phyloP scores from a whole-genome alignment of 116 monocot genomes.

The Posidonia oceanica region DNA sequence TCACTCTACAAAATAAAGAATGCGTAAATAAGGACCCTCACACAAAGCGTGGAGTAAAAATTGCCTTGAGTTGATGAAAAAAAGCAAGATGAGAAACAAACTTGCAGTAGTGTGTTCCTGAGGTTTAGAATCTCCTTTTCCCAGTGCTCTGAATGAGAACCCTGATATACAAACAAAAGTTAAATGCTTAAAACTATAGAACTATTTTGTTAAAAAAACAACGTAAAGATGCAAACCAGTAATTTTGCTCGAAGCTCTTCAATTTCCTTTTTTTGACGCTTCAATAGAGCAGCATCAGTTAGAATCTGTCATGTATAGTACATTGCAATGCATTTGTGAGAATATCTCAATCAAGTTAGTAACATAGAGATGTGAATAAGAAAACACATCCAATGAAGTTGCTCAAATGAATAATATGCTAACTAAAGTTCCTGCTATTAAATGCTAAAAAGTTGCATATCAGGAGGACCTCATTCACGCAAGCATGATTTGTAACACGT shows the following conservation, averaged over 20 bases:
- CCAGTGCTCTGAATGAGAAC: slow-evolving; percentile 84
- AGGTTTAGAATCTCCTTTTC: slow-evolving; percentile 85
- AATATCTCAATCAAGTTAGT: neutral
- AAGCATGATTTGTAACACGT: slow-evolving; percentile 73
- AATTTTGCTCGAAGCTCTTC: slow-evolving; percentile 91
- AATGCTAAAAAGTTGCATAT: neutral
- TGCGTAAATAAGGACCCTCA: neutral
- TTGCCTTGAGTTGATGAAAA: neutral
- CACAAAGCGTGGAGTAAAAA: neutral
- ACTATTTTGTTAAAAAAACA: neutral
- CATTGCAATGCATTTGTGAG: neutral
- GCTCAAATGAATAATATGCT: too few relatives aligned
- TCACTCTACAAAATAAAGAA: slow-evolving; percentile 50
- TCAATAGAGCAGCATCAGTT: slow-evolving; percentile 91
- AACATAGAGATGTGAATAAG: too few relatives aligned
- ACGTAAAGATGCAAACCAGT: slow-evolving; percentile 20
- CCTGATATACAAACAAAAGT: slow-evolving; percentile 29
- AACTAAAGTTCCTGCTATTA: too few relatives aligned
- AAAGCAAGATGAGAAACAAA: slow-evolving; percentile 13
- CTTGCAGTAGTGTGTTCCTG: slow-evolving; percentile 81
- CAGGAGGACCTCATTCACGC: slow-evolving; percentile 70
- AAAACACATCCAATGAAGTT: too few relatives aligned
- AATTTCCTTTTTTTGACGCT: slow-evolving; percentile 87
- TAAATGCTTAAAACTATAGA: neutral
- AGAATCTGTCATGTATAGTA: slow-evolving; percentile 50